phyloP scores from a whole-genome alignment of 495 filamentous ascomycete species.

The Glutinoglossum americanum region DNA sequence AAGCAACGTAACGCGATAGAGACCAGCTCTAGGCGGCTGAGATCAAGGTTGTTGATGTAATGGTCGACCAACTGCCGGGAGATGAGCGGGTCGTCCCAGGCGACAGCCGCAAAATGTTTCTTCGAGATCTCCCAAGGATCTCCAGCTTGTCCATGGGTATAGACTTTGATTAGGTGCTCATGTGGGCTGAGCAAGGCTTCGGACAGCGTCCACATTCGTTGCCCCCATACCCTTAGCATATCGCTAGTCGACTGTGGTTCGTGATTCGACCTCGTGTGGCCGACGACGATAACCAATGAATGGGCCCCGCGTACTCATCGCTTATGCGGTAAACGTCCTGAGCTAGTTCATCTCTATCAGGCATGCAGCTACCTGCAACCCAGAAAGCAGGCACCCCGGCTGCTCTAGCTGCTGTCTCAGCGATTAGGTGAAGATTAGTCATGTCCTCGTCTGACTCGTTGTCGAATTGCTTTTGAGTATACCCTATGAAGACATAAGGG shows the following conservation, averaged over 20 bases:
- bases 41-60: slow-evolving; percentile 16
- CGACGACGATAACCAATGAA: slow-evolving; percentile 14
- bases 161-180: slow-evolving; percentile 12
- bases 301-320: slow-evolving; percentile 14
- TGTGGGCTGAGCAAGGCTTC: slow-evolving; percentile 21
- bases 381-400: slow-evolving; percentile 18
- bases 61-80: slow-evolving; percentile 20
- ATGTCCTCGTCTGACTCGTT: slow-evolving; percentile 4
- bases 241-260: slow-evolving; percentile 1
- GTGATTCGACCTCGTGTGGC: slow-evolving; percentile 1
- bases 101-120: slow-evolving; percentile 9
- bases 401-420: slow-evolving; percentile 13
- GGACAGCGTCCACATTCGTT: slow-evolving; percentile 26
- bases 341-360: neutral
- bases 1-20: slow-evolving; percentile 14
- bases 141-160: slow-evolving; percentile 4
- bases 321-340: slow-evolving; percentile 19
- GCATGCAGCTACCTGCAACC: slow-evolving; percentile 12
- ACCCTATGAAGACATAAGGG: slow-evolving; percentile 12
- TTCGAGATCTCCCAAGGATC: slow-evolving; percentile 4
- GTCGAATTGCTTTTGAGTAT: slow-evolving; percentile 14
- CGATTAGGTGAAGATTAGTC: slow-evolving; percentile 11
- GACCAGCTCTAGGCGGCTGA: slow-evolving; percentile 20
- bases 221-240: slow-evolving; percentile 19
- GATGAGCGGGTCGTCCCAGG: slow-evolving; percentile 5